Evolutionary conservation across 2,329 filamentous ascomycete genomes (phyloP), one percentile per base, ranked within the genome.

Genomic region (Westerdykella ornata): DNA sequence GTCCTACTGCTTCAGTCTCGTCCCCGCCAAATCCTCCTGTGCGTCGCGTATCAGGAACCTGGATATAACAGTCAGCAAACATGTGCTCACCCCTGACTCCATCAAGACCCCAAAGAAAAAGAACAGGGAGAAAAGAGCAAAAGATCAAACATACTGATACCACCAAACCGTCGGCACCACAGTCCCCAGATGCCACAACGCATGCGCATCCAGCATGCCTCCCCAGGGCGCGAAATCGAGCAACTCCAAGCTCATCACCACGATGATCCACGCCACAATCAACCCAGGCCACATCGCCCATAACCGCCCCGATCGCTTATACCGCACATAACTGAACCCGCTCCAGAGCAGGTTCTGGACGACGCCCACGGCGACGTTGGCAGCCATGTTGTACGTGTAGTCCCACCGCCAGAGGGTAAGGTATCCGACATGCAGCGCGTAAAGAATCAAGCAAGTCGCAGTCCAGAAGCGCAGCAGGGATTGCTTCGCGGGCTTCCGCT

Each of bases 331-430:
- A 62, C 85, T 89, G 68, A 94, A 96, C 66, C 78, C 84, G 33
- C 76, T 85, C 92, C 92, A 97, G 43, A 97, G 69, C 3, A 82
- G 39, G 57, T 97, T 95, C 60, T 88, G 83, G 4, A 89, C 65
- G 31, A 88, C 72, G 3, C 92, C 92, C 9, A 85, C 78, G 3
- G 77, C 80, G 15, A 98, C 85, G 58, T 97, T 98, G 38, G 89
- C 92, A 1, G 84, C 81, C 88, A 98, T 97, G 64, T 98, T 98
- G 70, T 98, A 98, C 4, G 84, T 85, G 65, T 98, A 98, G 66
- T 97, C 85, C 85, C 92, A 98, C 14, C 75, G 73, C 73, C 89
- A 86, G 53, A 88, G 79, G 59, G 84, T 87, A 41, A 98, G 74
- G 65, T 95, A 98, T 35, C 72, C 76, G 36, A 96, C 80, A 62